Evolutionary conservation across 2,329 filamentous ascomycete species (phyloP).

Genomic region (Penicillium sp.): DNA sequence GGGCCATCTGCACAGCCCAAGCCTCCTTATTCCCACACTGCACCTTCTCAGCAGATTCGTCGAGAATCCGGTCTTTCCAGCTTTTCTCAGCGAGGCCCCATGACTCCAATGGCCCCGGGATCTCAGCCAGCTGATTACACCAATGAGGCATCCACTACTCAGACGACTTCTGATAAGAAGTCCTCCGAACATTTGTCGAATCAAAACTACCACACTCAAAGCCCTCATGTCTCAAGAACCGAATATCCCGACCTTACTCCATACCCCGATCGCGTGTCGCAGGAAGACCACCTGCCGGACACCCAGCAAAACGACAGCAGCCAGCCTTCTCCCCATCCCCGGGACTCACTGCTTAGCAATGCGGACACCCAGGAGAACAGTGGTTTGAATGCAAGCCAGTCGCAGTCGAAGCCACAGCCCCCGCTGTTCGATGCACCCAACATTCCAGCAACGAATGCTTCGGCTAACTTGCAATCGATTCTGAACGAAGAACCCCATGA

Average conservation of each 20-base stretch:
- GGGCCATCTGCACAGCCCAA: slow-evolving; percentile 44
- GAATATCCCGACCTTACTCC: slow-evolving; percentile 49
- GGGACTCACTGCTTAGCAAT: slow-evolving; percentile 19
- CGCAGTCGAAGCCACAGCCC: slow-evolving; percentile 32
- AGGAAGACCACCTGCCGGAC: slow-evolving; percentile 55
- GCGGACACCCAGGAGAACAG: slow-evolving; percentile 23
- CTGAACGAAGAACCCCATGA: slow-evolving; percentile 28
- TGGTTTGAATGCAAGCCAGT: slow-evolving; percentile 30
- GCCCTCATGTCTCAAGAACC: slow-evolving; percentile 39
- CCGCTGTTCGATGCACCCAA: slow-evolving; percentile 34
- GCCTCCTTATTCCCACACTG: slow-evolving; percentile 40
- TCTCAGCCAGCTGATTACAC: slow-evolving; percentile 55
- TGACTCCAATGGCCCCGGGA: slow-evolving; percentile 51
- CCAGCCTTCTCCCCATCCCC: slow-evolving; percentile 26
- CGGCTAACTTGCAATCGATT: slow-evolving; percentile 27
- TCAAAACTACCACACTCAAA: slow-evolving; percentile 60
- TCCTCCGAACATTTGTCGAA: slow-evolving; percentile 66
- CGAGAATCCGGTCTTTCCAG: slow-evolving; percentile 40
- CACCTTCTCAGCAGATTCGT: slow-evolving; percentile 39
- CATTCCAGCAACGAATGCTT: slow-evolving; percentile 19
- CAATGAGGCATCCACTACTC: slow-evolving; percentile 86
- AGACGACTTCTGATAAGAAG: slow-evolving; percentile 70
- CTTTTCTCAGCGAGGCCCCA: slow-evolving; percentile 44
- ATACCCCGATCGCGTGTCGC: slow-evolving; percentile 43
- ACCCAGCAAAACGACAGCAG: slow-evolving; percentile 48